A percentile compares a stretch with the other conserved stretches of the same genome.
Evolutionary conservation across 2,329 filamentous ascomycete species (phyloP).

Genomic region (Neofusicoccum umdonicola): DNA sequence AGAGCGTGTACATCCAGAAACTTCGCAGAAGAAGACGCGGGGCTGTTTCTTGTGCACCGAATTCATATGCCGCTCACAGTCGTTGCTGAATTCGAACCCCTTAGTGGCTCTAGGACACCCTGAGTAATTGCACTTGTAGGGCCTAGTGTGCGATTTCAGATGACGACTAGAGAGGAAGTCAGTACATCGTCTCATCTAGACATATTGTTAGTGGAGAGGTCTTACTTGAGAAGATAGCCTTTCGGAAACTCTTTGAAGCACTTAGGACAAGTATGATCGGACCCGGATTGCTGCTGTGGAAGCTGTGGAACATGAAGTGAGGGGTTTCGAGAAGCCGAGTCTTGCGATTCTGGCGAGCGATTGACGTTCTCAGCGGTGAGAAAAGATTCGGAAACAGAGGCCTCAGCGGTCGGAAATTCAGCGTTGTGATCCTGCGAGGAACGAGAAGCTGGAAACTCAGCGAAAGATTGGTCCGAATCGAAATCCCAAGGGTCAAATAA

Average conservation of each 20-base stretch:
- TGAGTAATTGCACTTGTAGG: neutral
- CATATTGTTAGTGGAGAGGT: too few relatives aligned
- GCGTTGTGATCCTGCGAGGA: neutral
- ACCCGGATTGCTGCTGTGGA: neutral
- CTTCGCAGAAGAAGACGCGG: neutral
- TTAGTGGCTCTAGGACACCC: too few relatives aligned
- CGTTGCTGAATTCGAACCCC: neutral
- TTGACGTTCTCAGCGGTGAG: neutral
- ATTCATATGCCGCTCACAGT: neutral
- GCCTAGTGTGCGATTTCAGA: neutral
- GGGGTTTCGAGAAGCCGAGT: neutral
- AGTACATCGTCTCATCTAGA: neutral
- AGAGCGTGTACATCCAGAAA: neutral
- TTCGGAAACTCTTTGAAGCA: neutral
- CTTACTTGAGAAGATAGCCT: neutral
- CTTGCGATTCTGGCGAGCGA: neutral
- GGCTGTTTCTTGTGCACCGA: neutral
- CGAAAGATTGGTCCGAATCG: neutral
- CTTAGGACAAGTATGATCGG: neutral
- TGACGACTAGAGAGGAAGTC: neutral
- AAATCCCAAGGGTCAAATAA: neutral
- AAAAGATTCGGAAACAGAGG: neutral
- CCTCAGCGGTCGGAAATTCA: neutral
- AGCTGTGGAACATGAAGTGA: neutral
- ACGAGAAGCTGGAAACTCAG: neutral